These are phyloP conservation scores for Eutypella sp. DNA, from an alignment of 2,329 filamentous ascomycete species.

Conservation along the genomic window DNA sequence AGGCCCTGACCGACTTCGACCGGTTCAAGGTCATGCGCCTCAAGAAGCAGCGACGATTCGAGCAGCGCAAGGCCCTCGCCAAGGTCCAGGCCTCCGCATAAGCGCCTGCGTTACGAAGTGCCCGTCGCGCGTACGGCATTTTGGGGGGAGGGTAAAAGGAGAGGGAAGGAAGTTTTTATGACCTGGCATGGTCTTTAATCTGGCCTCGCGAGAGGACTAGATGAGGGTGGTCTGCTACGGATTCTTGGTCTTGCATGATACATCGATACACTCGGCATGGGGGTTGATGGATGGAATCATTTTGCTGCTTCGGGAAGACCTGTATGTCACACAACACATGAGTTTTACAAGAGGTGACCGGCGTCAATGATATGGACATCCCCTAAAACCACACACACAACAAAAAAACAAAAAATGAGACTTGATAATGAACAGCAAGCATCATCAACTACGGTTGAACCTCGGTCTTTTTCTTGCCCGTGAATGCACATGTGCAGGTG, in stretches of 20 bases:
- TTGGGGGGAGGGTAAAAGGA: conserved; percentile 2
- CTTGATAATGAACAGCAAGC: neutral
- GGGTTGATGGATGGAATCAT: conserved; percentile 54
- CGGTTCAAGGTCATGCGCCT: conserved; percentile 99
- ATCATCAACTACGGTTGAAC: neutral
- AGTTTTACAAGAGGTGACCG: conserved; percentile 45
- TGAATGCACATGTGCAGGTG: neutral
- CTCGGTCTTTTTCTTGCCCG: neutral
- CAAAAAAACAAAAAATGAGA: neutral
- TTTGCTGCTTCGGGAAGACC: conserved; percentile 49
- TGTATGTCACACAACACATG: conserved; percentile 61
- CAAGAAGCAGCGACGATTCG: conserved; percentile 99
- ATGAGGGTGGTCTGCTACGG: conserved; percentile 17
- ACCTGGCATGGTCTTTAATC: conserved; percentile 28
- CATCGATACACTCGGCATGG: conserved; percentile 42
- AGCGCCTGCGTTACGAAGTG: conserved; percentile 21
- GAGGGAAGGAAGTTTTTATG: conserved; percentile 38
- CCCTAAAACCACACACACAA: too few species aligned
- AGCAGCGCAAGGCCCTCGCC: conserved; percentile 92
- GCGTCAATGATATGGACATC: conserved; percentile 63
- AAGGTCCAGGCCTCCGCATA: conserved; percentile 84
- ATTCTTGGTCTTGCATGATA: conserved; percentile 39
- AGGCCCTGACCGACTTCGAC: conserved; percentile 95
- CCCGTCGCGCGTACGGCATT: neutral
- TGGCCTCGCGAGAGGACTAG: conserved; percentile 12